Evolutionary conservation across 2,329 filamentous ascomycete species (phyloP).

Genomic region (Fusarium circinatum): DNA sequence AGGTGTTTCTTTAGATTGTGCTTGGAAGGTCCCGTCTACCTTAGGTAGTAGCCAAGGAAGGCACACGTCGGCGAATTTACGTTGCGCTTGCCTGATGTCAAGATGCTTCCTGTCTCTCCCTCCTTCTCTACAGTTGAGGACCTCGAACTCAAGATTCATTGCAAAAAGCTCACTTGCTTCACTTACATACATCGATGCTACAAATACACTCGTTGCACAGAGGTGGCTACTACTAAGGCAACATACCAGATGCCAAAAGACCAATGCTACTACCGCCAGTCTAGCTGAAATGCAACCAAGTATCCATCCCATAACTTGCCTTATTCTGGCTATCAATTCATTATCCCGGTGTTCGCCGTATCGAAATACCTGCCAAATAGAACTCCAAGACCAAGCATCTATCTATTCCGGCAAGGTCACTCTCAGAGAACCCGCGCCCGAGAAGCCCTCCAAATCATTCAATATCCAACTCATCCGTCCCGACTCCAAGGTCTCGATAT

Average conservation of each 20-base stretch:
- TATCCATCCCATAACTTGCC: not conserved
- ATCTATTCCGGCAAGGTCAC: not conserved
- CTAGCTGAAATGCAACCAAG: not conserved
- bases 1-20: not conserved
- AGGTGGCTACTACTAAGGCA: not conserved
- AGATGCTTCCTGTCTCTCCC: not conserved
- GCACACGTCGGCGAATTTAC: not conserved
- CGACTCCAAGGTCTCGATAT: conserved; percentile 17
- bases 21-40: not conserved
- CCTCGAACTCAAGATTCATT: not conserved
- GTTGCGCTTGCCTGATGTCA: not conserved
- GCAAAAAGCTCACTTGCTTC: not conserved
- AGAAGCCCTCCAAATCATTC: conserved; percentile 42
- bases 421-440: conserved; percentile 31
- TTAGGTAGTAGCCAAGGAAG: not conserved
- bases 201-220: not conserved
- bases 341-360: not conserved
- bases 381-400: not conserved
- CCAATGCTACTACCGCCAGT: not conserved
- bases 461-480: conserved; percentile 36
- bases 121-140: too few species aligned
- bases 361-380: not conserved
- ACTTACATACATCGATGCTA: not conserved
- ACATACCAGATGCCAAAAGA: not conserved
- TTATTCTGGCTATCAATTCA: not conserved